Percentiles rank a stretch among this genome's conserved stretches.
Evolutionary conservation across 176 grass and related monocot species (phyloP).

Genomic region (Oryza rufipogon): DNA sequence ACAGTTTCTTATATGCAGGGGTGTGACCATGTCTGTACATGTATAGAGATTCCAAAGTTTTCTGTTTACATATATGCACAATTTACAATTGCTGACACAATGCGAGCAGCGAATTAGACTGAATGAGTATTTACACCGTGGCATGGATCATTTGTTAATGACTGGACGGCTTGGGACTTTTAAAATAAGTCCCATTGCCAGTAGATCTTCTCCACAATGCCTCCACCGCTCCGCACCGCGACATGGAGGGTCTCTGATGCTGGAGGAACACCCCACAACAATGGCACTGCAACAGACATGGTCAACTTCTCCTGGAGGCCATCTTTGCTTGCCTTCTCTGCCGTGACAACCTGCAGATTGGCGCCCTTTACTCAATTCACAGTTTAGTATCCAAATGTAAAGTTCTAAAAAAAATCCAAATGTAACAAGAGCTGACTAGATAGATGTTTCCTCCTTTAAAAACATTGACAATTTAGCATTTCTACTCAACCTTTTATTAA

Average conservation of each 20-base stretch:
- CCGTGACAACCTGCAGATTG: conserved; percentile 64
- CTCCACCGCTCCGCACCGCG: conserved; percentile 81
- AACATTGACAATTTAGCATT: neutral
- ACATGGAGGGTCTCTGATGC: conserved; percentile 87
- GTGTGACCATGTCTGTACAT: conserved; percentile 38
- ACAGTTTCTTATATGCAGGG: conserved; percentile 45
- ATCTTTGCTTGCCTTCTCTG: conserved; percentile 79
- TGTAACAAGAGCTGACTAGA: neutral
- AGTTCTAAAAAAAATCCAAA: neutral
- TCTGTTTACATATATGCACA: conserved; percentile 13
- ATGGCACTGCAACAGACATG: conserved; percentile 91
- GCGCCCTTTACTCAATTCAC: neutral
- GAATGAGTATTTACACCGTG: conserved; percentile 55
- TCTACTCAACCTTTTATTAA: neutral
- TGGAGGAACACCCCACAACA: conserved; percentile 96
- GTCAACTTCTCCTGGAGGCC: conserved; percentile 91
- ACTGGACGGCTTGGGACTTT: conserved; percentile 13
- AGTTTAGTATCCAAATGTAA: neutral
- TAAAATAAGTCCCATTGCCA: conserved; percentile 98
- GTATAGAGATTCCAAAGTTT: conserved; percentile 12
- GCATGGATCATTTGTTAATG: conserved; percentile 45
- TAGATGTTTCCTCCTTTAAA: neutral
- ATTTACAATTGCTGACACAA: conserved; percentile 40
- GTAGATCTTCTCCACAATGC: conserved; percentile 96
- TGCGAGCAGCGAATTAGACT: conserved; percentile 42